A percentile compares a stretch with the other conserved stretches of the same genome.
Conservation (phyloP, 345 rosid genomes). For the Citrus sinensis region DVS_A1.0 CM039162.1:21431001-21431500, state of each 20-base stretch:
- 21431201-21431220: neutral
- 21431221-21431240: neutral
- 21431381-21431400: too few species aligned
- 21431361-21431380: too few species aligned
- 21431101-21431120: too few species aligned
- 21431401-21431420: too few species aligned
- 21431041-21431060: neutral
- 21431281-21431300: neutral
- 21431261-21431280: neutral
- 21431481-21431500: neutral
- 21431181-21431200: too few species aligned
- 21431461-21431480: neutral
- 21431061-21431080: too few species aligned
- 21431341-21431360: neutral
- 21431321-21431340: slow-evolving; percentile 1
- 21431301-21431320: neutral
- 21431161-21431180: too few species aligned
- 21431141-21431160: too few species aligned
- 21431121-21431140: too few species aligned
- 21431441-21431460: neutral
- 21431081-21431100: too few species aligned
- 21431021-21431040: neutral
- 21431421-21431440: neutral
- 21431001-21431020: neutral
- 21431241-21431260: neutral